phyloP scores from a whole-genome alignment of 2,329 filamentous ascomycete genomes.

The Raffaelea ambrosiae region DNA sequence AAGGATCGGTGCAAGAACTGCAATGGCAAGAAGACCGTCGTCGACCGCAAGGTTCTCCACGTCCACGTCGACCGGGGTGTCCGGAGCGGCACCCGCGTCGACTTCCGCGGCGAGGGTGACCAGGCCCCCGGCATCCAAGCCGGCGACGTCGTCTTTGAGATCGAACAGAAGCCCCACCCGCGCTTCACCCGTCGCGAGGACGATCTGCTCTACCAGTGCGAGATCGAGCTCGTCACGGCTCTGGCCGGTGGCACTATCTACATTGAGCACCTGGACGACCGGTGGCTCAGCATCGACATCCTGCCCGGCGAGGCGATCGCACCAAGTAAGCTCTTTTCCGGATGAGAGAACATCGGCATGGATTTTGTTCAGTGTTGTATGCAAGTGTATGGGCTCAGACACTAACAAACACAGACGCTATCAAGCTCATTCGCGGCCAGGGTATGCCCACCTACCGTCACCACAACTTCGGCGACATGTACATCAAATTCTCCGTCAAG shows the following conservation, averaged over 20 bases:
- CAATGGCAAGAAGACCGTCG: slow-evolving; percentile 93
- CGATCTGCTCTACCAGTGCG: slow-evolving; percentile 88
- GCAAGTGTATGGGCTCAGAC: too few species aligned
- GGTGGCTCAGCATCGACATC: slow-evolving; percentile 92
- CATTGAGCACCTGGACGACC: slow-evolving; percentile 93
- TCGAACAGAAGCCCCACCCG: slow-evolving; percentile 96
- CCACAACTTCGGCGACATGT: slow-evolving; percentile 92
- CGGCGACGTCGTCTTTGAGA: slow-evolving; percentile 96
- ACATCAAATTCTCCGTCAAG: slow-evolving; percentile 95
- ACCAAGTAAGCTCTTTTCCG: slow-evolving; percentile 56
- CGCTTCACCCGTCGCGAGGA: slow-evolving; percentile 96
- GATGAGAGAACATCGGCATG: slow-evolving; percentile 1
- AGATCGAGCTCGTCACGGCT: slow-evolving; percentile 92
- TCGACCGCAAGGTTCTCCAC: slow-evolving; percentile 96
- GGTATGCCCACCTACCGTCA: slow-evolving; percentile 96
- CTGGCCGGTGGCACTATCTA: slow-evolving; percentile 84
- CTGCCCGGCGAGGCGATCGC: slow-evolving; percentile 90
- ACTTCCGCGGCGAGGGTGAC: slow-evolving; percentile 95
- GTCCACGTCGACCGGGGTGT: slow-evolving; percentile 96
- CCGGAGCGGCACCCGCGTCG: slow-evolving; percentile 87
- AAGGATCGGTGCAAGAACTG: slow-evolving; percentile 98
- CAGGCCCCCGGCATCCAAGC: slow-evolving; percentile 88
- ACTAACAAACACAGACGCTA: slow-evolving; percentile 58
- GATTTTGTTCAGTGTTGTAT: neutral
- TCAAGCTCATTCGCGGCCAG: slow-evolving; percentile 93